Evolutionary conservation across 768 basidiomycete species (phyloP).

Genomic region (Hypsizygus marmoreus): DNA sequence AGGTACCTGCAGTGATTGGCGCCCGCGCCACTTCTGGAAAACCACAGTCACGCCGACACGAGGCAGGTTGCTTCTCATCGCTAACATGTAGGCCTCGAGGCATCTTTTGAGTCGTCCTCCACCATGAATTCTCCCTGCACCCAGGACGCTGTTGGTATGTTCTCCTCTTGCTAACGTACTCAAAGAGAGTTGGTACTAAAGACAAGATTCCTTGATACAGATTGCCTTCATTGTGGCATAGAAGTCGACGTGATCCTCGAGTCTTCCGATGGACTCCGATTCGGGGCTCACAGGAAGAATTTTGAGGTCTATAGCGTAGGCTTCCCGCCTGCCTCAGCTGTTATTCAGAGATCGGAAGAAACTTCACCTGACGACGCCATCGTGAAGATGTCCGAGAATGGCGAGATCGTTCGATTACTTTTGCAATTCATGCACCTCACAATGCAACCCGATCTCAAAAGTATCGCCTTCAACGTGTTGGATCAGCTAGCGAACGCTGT

Average conservation of each 20-base stretch:
- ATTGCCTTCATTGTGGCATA: conserved; percentile 1
- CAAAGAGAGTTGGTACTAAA: too few species aligned
- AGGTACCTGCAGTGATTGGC: too few species aligned
- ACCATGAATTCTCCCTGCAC: too few species aligned
- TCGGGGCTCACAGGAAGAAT: conserved; percentile 9
- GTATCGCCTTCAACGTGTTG: conserved; percentile 1
- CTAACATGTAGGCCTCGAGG: too few species aligned
- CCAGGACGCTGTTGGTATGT: too few species aligned
- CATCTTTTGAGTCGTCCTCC: too few species aligned
- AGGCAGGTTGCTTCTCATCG: too few species aligned
- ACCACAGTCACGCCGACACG: too few species aligned
- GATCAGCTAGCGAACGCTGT: conserved; percentile 6
- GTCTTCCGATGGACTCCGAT: conserved; percentile 6
- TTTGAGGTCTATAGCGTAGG: conserved; percentile 8
- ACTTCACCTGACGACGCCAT: background rate
- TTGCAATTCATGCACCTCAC: conserved; percentile 12
- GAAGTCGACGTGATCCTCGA: conserved; percentile 4
- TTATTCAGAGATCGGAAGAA: too few species aligned
- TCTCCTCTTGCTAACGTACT: too few species aligned
- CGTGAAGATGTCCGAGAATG: conserved; percentile 1
- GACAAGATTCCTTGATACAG: too few species aligned
- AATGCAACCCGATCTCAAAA: conserved; percentile 11
- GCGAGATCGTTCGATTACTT: conserved; percentile 2
- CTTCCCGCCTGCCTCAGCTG: conserved; percentile 1
- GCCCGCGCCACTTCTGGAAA: too few species aligned